Base-by-base conservation (phyloP, 495 filamentous ascomycete species). In the Podospora pseudopauciseta region DNA sequence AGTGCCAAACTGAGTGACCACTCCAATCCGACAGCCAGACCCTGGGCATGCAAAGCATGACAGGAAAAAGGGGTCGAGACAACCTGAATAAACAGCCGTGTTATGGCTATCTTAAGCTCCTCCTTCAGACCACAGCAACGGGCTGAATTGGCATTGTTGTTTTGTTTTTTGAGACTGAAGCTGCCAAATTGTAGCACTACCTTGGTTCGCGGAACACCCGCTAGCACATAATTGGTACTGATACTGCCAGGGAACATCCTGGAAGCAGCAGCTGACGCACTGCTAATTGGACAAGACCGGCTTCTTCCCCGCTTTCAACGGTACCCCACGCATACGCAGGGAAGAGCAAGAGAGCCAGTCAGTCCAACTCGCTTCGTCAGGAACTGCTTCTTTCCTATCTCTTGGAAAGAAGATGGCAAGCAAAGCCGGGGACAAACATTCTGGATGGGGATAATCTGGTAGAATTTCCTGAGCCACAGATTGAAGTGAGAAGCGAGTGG, bases 291-390 rank as follows among this genome's bases (percentile, higher is more conserved):
- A 1, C 18, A n/a, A 28, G 15, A 4, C 0, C 11, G 2, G 13
- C 9, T 55, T 19, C 4, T 68, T 59, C 69, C 66, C 69, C 69
- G 69, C 69, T 71, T 62, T 19, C 57, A 65, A 66, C 58, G 65
- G 65, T 44, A 70, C 65, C 57, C 66, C 66, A 67, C 63, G 27
- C 7, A 32, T 49, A 58, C 66, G 69, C 58, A 66, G 61, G 61
- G 64, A 66, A 63, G 23, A 54, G n/a, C 18, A 30, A 26, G 23
- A 27, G 23, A 20, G 54, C 54, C 53, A 39, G 30, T 32, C 30
- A 32, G 30, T 23, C 30, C 30, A 32, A 32, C 28, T 60, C 28
- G 39, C 30, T 18, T 62, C 20, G 7, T 32, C 30, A 32, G 39
- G 39, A 13, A 49, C 39, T 49, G 39, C 39, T 49, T 49, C 39